Conservation (phyloP, 352 stramenopile genomes). For the Phytopythium vexans region DNA sequence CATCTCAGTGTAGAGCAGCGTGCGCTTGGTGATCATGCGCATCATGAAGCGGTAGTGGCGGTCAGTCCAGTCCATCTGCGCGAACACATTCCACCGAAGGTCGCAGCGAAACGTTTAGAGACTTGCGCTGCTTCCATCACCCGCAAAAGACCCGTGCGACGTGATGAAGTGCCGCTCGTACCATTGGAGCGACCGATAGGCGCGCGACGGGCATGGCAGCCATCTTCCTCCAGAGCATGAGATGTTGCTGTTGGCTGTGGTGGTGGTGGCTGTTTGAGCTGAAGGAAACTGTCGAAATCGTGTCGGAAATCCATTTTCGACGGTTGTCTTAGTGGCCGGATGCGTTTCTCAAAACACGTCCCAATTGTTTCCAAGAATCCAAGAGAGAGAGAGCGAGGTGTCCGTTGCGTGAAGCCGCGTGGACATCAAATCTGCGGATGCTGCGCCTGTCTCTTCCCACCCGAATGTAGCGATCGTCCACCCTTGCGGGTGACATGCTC, state of each 20-base stretch:
- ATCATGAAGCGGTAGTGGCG: slow-evolving; percentile 94
- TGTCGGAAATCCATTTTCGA: no score
- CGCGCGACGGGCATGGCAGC: slow-evolving; percentile 37
- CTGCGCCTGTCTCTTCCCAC: no score
- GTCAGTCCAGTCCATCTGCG: slow-evolving; percentile 97
- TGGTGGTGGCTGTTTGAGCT: neutral
- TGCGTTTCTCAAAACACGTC: no score
- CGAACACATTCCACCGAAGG: neutral
- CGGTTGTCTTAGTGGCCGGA: no score
- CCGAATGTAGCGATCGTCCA: no score
- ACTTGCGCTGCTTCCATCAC: neutral
- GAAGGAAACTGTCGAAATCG: neutral
- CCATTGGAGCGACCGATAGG: slow-evolving; percentile 73
- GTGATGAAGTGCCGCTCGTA: slow-evolving; percentile 7
- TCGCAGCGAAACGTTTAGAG: neutral
- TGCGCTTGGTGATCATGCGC: slow-evolving; percentile 91
- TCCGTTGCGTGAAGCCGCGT: no score
- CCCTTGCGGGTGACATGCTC: no score
- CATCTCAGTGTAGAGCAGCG: slow-evolving; percentile 99
- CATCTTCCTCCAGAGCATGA: slow-evolving; percentile 28
- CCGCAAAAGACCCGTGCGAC: neutral
- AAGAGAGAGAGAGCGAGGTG: no score
- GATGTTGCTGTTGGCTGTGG: neutral
- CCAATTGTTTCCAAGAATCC: no score
- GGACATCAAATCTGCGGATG: no score